Evolutionary conservation across 1,139 yeast species (phyloP).

Genomic region (Zygosaccharomyces pseudobailii): DNA sequence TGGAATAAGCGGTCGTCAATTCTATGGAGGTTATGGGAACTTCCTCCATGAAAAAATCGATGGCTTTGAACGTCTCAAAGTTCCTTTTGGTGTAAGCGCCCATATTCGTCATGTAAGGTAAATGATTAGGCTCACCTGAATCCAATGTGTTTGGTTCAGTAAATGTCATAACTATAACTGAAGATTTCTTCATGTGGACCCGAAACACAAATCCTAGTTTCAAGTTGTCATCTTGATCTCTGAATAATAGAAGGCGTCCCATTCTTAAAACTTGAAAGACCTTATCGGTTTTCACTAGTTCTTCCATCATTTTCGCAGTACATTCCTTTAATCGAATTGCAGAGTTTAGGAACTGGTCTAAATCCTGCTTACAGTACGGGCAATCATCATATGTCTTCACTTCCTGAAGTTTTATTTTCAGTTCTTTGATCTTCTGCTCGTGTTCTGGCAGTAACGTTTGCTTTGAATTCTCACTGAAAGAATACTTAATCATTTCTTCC

Average conservation of each 20-base stretch:
- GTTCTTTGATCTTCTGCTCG: slow-evolving; percentile 55
- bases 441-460: slow-evolving; percentile 87
- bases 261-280: slow-evolving; percentile 44
- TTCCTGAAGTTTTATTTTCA: slow-evolving; percentile 45
- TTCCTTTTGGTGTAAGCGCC: slow-evolving; percentile 31
- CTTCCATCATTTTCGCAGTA: slow-evolving; percentile 45
- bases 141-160: slow-evolving; percentile 28
- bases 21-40: slow-evolving; percentile 48
- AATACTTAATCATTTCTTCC: slow-evolving; percentile 95
- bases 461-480: slow-evolving; percentile 86
- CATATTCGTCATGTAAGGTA: slow-evolving; percentile 52
- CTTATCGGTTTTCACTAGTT: slow-evolving; percentile 44
- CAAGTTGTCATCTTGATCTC: slow-evolving; percentile 42
- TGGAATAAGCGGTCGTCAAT: slow-evolving; percentile 44
- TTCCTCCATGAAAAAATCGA: slow-evolving; percentile 38
- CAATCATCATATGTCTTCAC: slow-evolving; percentile 40
- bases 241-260: slow-evolving; percentile 61
- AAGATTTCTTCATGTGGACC: slow-evolving; percentile 38
- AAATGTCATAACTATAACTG: slow-evolving; percentile 27
- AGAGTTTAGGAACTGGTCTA: slow-evolving; percentile 44
- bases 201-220: slow-evolving; percentile 54
- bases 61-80: slow-evolving; percentile 35
- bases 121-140: slow-evolving; percentile 32
- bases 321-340: slow-evolving; percentile 44
- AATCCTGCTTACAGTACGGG: slow-evolving; percentile 37